Base-by-base conservation (phyloP, 2,329 filamentous ascomycete genomes). In the Paracamarosporium sp. region DNA sequence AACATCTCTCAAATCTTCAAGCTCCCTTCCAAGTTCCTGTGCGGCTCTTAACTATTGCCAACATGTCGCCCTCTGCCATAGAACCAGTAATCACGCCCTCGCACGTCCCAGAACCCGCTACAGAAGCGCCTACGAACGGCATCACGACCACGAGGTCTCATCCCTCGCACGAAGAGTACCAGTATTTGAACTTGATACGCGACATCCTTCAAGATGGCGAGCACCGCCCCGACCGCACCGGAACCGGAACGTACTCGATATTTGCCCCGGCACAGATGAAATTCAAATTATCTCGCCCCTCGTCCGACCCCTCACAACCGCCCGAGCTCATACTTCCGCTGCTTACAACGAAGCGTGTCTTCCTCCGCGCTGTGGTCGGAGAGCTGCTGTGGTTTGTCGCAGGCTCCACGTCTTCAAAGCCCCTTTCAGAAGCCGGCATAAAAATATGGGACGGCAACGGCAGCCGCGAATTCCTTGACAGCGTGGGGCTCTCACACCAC, bases 361-460 rank as follows among this genome's bases (percentile, higher is more conserved):
- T 97, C 79, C 86, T 91, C 30, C 90, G 91, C 59, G 94, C 93
- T 68, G 90, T 99, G 48, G 83, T 98, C 61, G 91, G 89, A 64
- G 95, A 99, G 78, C 88, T 99, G 1, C 88, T 99, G 60, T 99
- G 95, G 95, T 99, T 99, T 79, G 85, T 99, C 66, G 86, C 88
- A 43, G 95, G 92, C 70, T 87, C 82, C 70, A 99, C 95, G 2
- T 92, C 91, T 0, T 93, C 92, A 1, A 79, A 87, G 4, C 82
- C 92, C 0, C 87, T 99, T 3, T 89, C 87, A 58, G 88, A 88
- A 12, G 88, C 89, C 1, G 92, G 93, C 28, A 88, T 99, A 70
- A 96, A 96, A 79, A 99, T 99, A 75, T 99, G 95, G 95, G 95
- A 99, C 75, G 94, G 93, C 69, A 99, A 99, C 74, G 95, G 94